These are phyloP conservation scores for Kockovaella imperatae DNA, from an alignment of 768 basidiomycete genomes.

Conservation along the genomic window DNA sequence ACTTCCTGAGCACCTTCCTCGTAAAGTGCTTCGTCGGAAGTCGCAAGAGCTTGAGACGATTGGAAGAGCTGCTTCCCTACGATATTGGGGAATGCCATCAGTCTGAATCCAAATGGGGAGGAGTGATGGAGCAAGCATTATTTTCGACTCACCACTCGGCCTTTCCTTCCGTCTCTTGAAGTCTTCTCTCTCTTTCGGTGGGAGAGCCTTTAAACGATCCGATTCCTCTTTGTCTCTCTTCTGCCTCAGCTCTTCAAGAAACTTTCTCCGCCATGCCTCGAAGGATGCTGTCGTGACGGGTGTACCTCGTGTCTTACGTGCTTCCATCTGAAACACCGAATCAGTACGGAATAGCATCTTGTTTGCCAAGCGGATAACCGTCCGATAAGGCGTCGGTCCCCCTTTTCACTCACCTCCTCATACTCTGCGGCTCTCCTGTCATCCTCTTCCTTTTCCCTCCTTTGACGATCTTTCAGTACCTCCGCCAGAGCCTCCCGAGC, in stretches of 20 bases:
- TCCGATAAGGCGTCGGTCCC: too few species aligned
- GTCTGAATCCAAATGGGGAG: neutral
- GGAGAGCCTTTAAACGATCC: constrained; percentile 61
- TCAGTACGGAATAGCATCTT: neutral
- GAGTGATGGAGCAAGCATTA: neutral
- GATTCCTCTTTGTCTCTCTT: constrained; percentile 67
- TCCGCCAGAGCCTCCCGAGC: constrained; percentile 66
- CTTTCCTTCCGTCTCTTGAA: constrained; percentile 58
- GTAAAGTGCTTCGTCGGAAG: constrained; percentile 66
- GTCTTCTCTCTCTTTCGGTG: constrained; percentile 79
- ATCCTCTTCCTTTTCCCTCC: constrained; percentile 54
- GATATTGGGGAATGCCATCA: neutral
- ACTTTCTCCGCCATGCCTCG: constrained; percentile 67
- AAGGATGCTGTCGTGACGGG: constrained; percentile 78
- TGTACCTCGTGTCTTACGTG: constrained; percentile 82
- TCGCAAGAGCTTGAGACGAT: constrained; percentile 60
- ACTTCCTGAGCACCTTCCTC: constrained; percentile 78
- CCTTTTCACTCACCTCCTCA: constrained; percentile 54
- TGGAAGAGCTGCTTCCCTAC: constrained; percentile 90
- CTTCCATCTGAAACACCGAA: constrained; percentile 48
- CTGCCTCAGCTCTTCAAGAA: constrained; percentile 60
- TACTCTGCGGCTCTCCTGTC: constrained; percentile 67
- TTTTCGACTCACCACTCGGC: constrained; percentile 55
- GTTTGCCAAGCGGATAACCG: neutral
- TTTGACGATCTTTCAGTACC: constrained; percentile 57